Evolutionary conservation across 2,329 filamentous ascomycete genomes (phyloP).

Genomic region (Ophiocordyceps robertsii): DNA sequence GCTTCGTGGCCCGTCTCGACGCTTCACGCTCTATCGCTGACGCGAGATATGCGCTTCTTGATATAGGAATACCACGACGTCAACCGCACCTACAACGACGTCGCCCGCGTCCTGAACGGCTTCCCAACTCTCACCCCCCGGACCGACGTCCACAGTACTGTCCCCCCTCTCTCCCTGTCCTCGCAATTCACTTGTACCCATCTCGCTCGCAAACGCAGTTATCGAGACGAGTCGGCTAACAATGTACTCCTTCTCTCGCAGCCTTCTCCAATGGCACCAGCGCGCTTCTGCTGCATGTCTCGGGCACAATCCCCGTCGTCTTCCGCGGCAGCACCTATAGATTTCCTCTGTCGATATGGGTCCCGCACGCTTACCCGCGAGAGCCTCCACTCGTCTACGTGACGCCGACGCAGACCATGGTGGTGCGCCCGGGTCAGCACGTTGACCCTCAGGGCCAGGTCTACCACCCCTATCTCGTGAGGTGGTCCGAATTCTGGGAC

Average conservation of each 20-base stretch:
- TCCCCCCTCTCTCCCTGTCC: slow-evolving; percentile 4
- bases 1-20: not conserved
- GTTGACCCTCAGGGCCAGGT: slow-evolving; percentile 86
- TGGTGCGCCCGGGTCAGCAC: slow-evolving; percentile 84
- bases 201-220: not conserved
- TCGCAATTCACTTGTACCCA: too few species aligned
- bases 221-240: not conserved
- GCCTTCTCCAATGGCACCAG: slow-evolving; percentile 82
- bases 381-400: slow-evolving; percentile 83
- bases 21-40: not conserved
- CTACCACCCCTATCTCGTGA: slow-evolving; percentile 89
- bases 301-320: slow-evolving; percentile 77
- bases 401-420: slow-evolving; percentile 76
- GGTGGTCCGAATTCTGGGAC: slow-evolving; percentile 85
- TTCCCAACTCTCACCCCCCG: slow-evolving; percentile 70
- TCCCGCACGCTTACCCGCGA: slow-evolving; percentile 78
- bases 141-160: slow-evolving; percentile 88
- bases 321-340: slow-evolving; percentile 84
- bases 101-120: slow-evolving; percentile 66
- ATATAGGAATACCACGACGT: slow-evolving; percentile 82
- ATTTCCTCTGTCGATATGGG: slow-evolving; percentile 86
- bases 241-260: slow-evolving; percentile 21
- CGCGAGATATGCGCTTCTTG: not conserved
- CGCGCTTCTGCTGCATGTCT: slow-evolving; percentile 72
- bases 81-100: slow-evolving; percentile 84